Evolutionary conservation across 129 eudicot genomes (phyloP).

Genomic region (Pittosporum tobira): DNA sequence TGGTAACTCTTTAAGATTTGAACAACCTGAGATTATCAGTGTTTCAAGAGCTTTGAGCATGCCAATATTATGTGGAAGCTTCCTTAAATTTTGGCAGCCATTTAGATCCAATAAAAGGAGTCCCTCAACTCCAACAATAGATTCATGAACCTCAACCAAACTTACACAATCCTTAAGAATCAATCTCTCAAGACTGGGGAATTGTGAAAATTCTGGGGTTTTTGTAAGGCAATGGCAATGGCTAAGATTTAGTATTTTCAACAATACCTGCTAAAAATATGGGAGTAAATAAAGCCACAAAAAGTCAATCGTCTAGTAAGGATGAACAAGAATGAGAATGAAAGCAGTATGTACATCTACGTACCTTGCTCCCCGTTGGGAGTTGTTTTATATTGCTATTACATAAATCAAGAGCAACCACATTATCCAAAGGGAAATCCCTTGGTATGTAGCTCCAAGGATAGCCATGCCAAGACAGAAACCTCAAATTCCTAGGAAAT

Average conservation of each 20-base stretch:
- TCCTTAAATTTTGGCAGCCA: neutral
- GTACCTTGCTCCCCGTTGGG: too few species aligned
- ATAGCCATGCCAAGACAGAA: conserved; percentile 7
- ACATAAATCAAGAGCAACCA: conserved; percentile 11
- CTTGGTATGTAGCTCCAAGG: neutral
- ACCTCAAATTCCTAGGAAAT: conserved; percentile 6
- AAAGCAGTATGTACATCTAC: too few species aligned
- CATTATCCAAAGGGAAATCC: conserved; percentile 8
- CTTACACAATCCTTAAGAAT: too few species aligned
- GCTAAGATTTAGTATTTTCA: conserved; percentile 15
- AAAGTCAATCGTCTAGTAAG: neutral
- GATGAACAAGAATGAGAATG: too few species aligned
- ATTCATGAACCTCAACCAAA: conserved; percentile 11
- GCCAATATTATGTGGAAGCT: neutral
- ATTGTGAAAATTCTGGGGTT: too few species aligned
- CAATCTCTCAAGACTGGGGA: too few species aligned
- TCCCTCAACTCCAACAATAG: conserved; percentile 4
- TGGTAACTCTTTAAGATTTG: neutral
- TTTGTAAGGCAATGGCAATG: conserved; percentile 3
- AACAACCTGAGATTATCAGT: too few species aligned
- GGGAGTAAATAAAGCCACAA: too few species aligned
- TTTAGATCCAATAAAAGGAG: conserved; percentile 1
- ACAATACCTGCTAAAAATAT: too few species aligned
- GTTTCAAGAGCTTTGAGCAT: neutral
- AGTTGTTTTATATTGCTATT: too few species aligned